A percentile compares a stretch with the other conserved stretches of the same genome.
phyloP scores from a whole-genome alignment of 441 rosid genomes.

The Heliophila coronopifolia region DNA sequence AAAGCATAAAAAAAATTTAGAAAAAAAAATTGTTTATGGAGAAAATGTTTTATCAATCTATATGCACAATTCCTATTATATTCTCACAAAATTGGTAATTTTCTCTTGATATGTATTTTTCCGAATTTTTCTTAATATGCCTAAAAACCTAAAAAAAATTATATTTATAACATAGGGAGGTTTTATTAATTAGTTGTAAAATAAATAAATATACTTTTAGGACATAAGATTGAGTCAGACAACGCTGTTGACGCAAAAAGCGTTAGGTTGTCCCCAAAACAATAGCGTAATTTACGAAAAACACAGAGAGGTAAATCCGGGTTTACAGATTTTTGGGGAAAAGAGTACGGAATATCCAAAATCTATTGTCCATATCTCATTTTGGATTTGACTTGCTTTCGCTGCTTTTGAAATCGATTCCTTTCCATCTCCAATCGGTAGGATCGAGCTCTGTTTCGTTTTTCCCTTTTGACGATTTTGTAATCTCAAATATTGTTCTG shows the following conservation, averaged over 20 bases:
- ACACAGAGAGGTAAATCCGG: slow-evolving; percentile 4
- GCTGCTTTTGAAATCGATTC: slow-evolving; percentile 16
- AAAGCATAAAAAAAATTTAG: too few species aligned
- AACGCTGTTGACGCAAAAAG: background rate
- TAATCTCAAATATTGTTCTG: background rate
- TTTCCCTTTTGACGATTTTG: background rate
- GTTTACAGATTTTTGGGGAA: background rate
- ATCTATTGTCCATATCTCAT: slow-evolving; percentile 19
- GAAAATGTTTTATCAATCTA: too few species aligned
- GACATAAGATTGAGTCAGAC: background rate
- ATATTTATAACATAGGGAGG: too few species aligned
- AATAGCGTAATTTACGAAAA: slow-evolving; percentile 4
- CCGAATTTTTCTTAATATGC: too few species aligned
- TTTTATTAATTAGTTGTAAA: too few species aligned
- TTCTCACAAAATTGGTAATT: too few species aligned
- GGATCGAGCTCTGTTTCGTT: background rate
- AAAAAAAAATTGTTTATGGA: too few species aligned
- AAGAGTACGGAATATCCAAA: slow-evolving; percentile 9
- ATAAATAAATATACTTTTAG: too few species aligned
- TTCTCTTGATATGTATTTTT: too few species aligned
- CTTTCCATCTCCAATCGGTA: slow-evolving; percentile 23
- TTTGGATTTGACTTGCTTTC: slow-evolving; percentile 12
- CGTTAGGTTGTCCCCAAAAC: background rate
- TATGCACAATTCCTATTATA: too few species aligned
- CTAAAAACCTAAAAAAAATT: too few species aligned